These are phyloP conservation scores for Sanghuangporus baumii DNA, from an alignment of 1,284 basidiomycete genomes.

Conservation along the genomic window DNA sequence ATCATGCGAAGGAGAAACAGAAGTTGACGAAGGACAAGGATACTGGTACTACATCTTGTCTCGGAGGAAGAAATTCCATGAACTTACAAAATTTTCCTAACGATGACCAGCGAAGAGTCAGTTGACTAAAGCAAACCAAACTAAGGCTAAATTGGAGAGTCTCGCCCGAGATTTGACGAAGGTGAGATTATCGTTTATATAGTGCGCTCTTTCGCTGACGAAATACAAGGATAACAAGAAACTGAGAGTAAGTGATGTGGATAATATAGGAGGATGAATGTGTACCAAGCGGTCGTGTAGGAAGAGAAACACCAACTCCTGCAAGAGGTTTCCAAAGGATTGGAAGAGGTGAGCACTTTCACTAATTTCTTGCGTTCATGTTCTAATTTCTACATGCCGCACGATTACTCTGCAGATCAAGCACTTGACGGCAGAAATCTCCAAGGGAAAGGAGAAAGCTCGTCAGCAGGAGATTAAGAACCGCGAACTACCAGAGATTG, in stretches of 20 bases:
- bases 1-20: slow-evolving; percentile 83
- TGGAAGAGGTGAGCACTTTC: slow-evolving; percentile 57
- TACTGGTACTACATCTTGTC: slow-evolving; percentile 46
- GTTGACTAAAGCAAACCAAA: slow-evolving; percentile 78
- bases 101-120: slow-evolving; percentile 62
- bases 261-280: neutral
- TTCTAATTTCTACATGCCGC: neutral
- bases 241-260: slow-evolving; percentile 51
- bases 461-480: slow-evolving; percentile 71
- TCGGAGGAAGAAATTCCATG: slow-evolving; percentile 12
- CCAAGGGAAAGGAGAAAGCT: slow-evolving; percentile 67
- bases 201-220: neutral
- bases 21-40: slow-evolving; percentile 83
- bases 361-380: slow-evolving; percentile 5
- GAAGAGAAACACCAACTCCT: slow-evolving; percentile 76
- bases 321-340: slow-evolving; percentile 73
- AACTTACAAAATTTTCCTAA: neutral
- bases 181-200: slow-evolving; percentile 33
- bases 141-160: slow-evolving; percentile 83
- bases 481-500: slow-evolving; percentile 74
- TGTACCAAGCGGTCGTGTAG: slow-evolving; percentile 32
- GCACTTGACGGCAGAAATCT: slow-evolving; percentile 73
- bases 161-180: slow-evolving; percentile 80
- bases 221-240: slow-evolving; percentile 71
- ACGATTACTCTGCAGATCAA: slow-evolving; percentile 41